These are phyloP conservation scores for Jatropha curcas DNA, from an alignment of 345 rosid genomes.

Conservation along the genomic window DNA sequence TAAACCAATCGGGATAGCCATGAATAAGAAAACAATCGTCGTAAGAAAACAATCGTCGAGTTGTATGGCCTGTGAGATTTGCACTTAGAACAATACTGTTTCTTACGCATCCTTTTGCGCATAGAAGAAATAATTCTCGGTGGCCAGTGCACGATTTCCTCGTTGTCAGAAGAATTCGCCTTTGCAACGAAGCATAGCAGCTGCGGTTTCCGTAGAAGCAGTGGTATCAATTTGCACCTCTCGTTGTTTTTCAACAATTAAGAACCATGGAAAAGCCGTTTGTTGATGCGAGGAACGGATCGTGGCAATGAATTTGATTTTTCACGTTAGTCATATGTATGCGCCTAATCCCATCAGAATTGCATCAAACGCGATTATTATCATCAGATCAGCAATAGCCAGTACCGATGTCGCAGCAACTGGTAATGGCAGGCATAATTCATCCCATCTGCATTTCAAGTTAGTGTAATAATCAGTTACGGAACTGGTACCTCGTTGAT, in stretches of 20 bases:
- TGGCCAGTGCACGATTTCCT: background rate
- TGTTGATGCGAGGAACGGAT: too few relatives aligned
- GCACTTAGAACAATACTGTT: background rate
- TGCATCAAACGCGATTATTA: background rate
- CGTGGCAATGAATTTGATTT: too few relatives aligned
- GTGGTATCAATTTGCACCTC: background rate
- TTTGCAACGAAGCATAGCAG: background rate
- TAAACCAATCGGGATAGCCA: background rate
- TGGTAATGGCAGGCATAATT: background rate
- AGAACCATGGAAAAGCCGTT: too few relatives aligned
- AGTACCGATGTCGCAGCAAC: background rate
- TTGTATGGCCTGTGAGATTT: background rate
- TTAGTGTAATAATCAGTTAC: background rate
- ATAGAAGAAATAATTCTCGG: background rate
- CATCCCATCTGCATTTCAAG: background rate
- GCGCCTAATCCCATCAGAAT: background rate
- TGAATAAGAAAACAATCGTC: background rate
- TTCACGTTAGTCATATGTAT: background rate
- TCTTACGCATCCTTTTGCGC: background rate
- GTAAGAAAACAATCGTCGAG: too few relatives aligned
- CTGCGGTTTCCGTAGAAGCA: background rate
- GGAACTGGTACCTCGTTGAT: background rate
- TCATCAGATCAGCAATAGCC: background rate
- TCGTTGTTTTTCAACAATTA: background rate
- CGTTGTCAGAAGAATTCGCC: background rate